Evolutionary conservation across 768 basidiomycete species (phyloP), one percentile per base, ranked within the genome.

Genomic region (Crucibulum laeve): DNA sequence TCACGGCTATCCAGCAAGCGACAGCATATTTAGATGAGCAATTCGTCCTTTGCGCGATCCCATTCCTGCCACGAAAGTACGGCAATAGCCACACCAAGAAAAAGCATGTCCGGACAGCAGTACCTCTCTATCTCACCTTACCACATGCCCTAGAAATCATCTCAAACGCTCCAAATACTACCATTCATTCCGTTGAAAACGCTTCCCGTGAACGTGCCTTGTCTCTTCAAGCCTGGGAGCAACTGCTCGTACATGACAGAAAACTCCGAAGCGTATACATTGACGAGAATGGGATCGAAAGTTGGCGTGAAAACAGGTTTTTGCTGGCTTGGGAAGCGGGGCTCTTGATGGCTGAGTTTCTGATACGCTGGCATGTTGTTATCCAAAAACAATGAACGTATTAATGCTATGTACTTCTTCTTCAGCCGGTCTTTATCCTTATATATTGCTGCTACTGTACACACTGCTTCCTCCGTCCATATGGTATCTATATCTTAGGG

Each of bases 291-390:
- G 68, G 68, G 4, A 25, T 63, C 11, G 47, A 50, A 17, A 64
- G 53, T 25, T 77, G 73, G 76, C 64, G 76, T 42, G 69, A 72
- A 49, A 62, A 73, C 41, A 59, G 69, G 46, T 60, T 80, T n/a
- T 53, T 71, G 47, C 42, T 74, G 23, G 62, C 61, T 22, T 79
- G 81, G 64, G 79, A 83, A 53, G 74, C 71, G 17, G 75, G 66
- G 0, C 62, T 82, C 26, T 55, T 81, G 13, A 56, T 62, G 32
- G 66, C 62, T 3, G 69, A 71, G 13, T 55, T 65, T 49, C 51
- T 82, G 40, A 59, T 57, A 50, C 64, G 75, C 42, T 83, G 80
- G 81, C 59, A 65, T 10, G 55, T 77, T 21, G 53, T 58, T 25
- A 14, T 40, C 23, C 36, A 11, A 43, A 38, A 24, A 13, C 2